Percentiles rank a stretch among this genome's conserved stretches.
phyloP scores from a whole-genome alignment of 306 rosid species.

The Crataegus laevigata region DNA sequence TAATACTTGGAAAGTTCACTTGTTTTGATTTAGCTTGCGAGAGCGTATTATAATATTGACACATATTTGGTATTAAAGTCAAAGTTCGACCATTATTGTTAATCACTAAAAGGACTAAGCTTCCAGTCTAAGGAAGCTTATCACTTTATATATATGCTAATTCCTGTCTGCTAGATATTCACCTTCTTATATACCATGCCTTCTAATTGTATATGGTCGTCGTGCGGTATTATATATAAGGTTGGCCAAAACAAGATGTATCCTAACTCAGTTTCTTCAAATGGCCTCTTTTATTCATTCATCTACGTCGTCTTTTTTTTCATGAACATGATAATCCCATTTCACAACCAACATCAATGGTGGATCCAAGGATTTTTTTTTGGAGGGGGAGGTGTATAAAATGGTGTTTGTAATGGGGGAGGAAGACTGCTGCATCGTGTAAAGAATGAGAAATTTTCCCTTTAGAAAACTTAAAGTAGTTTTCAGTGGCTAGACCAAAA shows the following conservation, averaged over 20 bases:
- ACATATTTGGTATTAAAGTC: neutral
- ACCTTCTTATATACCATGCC: neutral
- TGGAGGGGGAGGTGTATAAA: no score
- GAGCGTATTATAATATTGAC: neutral
- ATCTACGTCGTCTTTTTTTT: neutral
- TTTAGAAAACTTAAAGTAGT: neutral
- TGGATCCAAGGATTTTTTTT: neutral
- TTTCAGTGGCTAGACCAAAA: neutral
- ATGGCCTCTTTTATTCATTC: neutral
- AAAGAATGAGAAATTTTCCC: no score
- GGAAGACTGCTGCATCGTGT: neutral
- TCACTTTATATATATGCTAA: neutral
- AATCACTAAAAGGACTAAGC: conserved; percentile 2
- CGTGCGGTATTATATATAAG: neutral
- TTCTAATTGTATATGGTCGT: neutral
- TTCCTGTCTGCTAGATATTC: neutral
- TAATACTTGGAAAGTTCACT: neutral
- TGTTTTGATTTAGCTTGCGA: neutral
- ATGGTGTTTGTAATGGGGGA: neutral
- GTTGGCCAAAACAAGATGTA: neutral
- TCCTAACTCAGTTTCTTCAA: neutral
- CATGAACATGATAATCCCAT: neutral
- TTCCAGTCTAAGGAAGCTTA: conserved; percentile 9
- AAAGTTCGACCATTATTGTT: neutral
- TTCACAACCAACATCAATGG: neutral